These are phyloP conservation scores for Citrullus colocynthis DNA, from an alignment of 306 rosid species.

Conservation along the genomic window DNA sequence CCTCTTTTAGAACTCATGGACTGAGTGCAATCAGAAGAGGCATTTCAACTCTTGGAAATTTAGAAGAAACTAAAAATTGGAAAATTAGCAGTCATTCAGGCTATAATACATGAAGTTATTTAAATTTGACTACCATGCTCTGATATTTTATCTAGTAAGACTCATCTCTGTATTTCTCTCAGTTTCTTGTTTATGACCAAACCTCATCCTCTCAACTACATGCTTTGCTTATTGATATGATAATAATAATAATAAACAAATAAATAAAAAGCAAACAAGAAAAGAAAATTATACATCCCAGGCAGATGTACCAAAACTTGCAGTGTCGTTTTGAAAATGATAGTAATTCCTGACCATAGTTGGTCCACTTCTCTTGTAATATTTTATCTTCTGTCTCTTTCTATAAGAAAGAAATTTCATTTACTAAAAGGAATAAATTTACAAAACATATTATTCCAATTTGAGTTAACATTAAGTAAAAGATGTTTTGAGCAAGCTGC, in stretches of 20 bases:
- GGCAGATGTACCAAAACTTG: not conserved
- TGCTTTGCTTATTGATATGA: not conserved
- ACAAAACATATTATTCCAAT: not conserved
- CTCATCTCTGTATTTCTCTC: not conserved
- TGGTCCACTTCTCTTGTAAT: not conserved
- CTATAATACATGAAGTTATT: not conserved
- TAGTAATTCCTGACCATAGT: not conserved
- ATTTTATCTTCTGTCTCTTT: not conserved
- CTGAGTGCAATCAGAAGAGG: not conserved
- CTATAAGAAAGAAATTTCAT: not conserved
- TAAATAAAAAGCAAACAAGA: not conserved
- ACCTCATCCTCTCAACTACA: not conserved
- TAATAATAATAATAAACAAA: not conserved
- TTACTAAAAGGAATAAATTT: not conserved
- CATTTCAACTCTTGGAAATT: not conserved
- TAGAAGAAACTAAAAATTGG: not conserved
- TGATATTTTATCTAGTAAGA: not conserved
- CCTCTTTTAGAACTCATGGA: not conserved
- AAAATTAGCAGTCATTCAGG: not conserved
- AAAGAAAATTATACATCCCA: not conserved
- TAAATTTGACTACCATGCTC: not conserved
- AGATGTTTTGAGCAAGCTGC: not conserved
- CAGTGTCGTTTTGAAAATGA: not conserved
- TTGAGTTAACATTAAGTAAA: not conserved
- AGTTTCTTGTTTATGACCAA: not conserved